Evolutionary conservation across 2,329 filamentous ascomycete genomes (phyloP), one percentile per base, ranked within the genome.

Genomic region (Penicillium sp.): DNA sequence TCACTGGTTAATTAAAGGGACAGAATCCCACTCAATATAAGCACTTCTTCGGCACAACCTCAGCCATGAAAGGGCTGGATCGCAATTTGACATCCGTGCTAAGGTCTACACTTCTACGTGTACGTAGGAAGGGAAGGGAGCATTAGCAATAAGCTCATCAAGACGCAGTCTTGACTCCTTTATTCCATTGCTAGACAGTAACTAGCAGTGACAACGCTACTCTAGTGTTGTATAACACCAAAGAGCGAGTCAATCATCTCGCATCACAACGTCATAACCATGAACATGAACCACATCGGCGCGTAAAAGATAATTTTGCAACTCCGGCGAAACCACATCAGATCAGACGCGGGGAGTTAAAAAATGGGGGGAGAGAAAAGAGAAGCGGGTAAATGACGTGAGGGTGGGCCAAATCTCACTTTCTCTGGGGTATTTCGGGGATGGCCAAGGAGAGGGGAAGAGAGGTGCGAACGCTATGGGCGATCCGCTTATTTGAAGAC

Each of bases 81-180:
- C 95, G 93, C 87, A 97, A 96, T 96, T 96, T 96, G 92, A 97
- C 92, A 96, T 96, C 91, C 89, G 91, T 96, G 93, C 93, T 93
- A 79, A 66, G 16, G 33, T 42, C 44, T 47, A 47, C 44, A n/a
- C 26, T 11, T 42, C 35, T 43, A 52, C 42, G 23, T 14, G 8
- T 43, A 43, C 14, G 16, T 21, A 52, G n/a, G 26, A 21, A 19
- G 25, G 23, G 25, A 51, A 43, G 47, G n/a, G 11, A n/a, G 37
- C 52, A 27, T 45, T 11, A 21, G 43, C 37, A 44, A 55, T 33
- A 57, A 56, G 51, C 23, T 60, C 49, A 50, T 53, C 53, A 49
- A 50, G 51, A 57, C 45, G 14, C 33, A 52, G 55, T 50, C 45
- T 42, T 53, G 48, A 58, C 26, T 53, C 43, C 33, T 58, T 55